Base-by-base conservation (phyloP, 2,329 filamentous ascomycete genomes). In the Aureobasidium sp. region DNA sequence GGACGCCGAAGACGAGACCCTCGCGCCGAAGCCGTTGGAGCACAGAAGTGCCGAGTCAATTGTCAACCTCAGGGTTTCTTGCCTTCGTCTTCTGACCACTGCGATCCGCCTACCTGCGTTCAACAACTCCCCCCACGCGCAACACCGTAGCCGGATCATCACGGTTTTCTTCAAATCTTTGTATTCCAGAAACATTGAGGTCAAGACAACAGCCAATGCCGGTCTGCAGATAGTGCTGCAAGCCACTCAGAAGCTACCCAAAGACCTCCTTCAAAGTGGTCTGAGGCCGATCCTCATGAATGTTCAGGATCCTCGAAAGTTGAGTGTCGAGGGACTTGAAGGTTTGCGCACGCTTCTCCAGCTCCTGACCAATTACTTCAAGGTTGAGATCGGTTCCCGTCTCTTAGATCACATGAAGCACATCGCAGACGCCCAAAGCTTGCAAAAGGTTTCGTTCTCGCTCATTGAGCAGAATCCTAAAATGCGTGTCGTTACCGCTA, bases 111-210 rank as follows among this genome's bases (percentile, higher is more conserved):
- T 96, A 71, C 89, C 93, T 5, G 93, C 97, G 37, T 97, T 97
- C 72, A 87, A 87, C 64, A 91, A 90, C 60, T 86, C 84, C 1
- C 86, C 89, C 66, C 80, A 82, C 44, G 84, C 80, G 42, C 79
- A 81, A 64, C 77, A 80, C 64, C 80, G 85, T 48, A 74, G 74
- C 37, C 75, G 74, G 36, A 96, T 97, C 52, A 92, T 99, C 20
- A 87, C 90, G 0, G 91, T 97, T 1, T 99, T 99, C 77, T 99
- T 99, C 82, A 97, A 97, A 71, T 95, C 90, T 41, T 80, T 99
- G 1, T 99, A 99, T 74, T 93, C 91, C 0, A 91, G 95, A 70
- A 95, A 92, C 3, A 87, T 89, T 51, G 90, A 92, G 44, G 96
- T 96, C 2, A 95, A 97, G 59, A 90, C 94, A 63, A 93, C 94